Conservation (phyloP, 1,284 basidiomycete genomes). For the Heterobasidion irregulare region DNA sequence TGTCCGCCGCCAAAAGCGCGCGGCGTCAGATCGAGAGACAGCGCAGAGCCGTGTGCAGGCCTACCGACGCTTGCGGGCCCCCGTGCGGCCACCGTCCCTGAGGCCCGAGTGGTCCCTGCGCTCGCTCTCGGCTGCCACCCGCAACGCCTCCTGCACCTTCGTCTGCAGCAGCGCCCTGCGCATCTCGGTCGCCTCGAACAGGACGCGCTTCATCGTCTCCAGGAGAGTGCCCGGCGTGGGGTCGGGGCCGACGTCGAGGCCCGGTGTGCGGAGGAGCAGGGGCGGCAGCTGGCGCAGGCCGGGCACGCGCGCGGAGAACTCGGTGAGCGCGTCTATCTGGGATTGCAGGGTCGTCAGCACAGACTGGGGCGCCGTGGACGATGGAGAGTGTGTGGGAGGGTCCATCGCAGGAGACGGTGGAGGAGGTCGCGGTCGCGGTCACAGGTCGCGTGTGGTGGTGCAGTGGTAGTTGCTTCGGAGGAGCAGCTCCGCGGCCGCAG, state of each 20-base stretch:
- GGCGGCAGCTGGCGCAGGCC: constrained; percentile 10
- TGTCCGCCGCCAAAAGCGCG: neutral
- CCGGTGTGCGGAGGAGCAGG: constrained; percentile 6
- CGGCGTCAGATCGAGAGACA: neutral
- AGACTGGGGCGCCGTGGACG: neutral
- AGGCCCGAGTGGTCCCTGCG: constrained; percentile 6
- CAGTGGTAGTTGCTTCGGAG: too few species aligned
- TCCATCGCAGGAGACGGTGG: neutral
- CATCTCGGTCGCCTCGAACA: constrained; percentile 5
- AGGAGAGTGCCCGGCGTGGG: neutral
- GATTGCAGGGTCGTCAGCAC: constrained; percentile 7
- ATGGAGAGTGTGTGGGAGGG: neutral
- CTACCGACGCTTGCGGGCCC: constrained; percentile 8
- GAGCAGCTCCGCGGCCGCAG: too few species aligned
- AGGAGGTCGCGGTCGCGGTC: neutral
- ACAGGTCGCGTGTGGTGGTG: neutral
- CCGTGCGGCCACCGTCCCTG: constrained; percentile 1
- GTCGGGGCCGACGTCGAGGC: neutral
- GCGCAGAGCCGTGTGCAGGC: neutral
- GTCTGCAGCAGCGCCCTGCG: constrained; percentile 3
- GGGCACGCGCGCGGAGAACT: constrained; percentile 9
- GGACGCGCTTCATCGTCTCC: constrained; percentile 2
- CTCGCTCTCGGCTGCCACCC: constrained; percentile 11
- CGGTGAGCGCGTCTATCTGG: constrained; percentile 12
- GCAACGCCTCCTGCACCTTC: constrained; percentile 10